Conservation (phyloP, 257 asterid species). For the Handroanthus guayacan region DNA sequence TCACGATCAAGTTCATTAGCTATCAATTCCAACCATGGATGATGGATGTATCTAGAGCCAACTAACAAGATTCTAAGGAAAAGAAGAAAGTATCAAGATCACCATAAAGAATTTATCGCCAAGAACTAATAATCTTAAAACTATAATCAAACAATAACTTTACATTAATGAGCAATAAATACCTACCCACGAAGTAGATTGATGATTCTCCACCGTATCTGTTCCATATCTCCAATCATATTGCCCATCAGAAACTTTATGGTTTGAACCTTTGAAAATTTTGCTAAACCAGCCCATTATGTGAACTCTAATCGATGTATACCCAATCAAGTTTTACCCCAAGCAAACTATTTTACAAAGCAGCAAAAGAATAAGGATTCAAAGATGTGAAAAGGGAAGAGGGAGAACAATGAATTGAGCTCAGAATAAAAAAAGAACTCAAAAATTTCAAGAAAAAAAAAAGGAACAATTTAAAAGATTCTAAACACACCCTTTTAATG, state of each 20-base stretch:
- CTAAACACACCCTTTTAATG: slow-evolving; percentile 36
- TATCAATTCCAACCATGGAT: no score
- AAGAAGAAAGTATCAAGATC: background rate
- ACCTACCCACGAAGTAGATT: slow-evolving; percentile 71
- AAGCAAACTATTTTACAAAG: slow-evolving; percentile 30
- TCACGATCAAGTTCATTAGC: no score
- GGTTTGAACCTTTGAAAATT: slow-evolving; percentile 69
- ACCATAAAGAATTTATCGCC: background rate
- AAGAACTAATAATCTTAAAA: background rate
- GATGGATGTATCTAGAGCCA: no score
- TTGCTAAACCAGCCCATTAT: slow-evolving; percentile 90
- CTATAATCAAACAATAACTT: background rate
- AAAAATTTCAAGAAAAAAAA: slow-evolving; percentile 34
- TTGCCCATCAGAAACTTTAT: slow-evolving; percentile 62
- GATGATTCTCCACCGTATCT: slow-evolving; percentile 53
- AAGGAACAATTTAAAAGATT: slow-evolving; percentile 33
- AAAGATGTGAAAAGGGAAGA: slow-evolving; percentile 10
- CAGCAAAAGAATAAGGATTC: slow-evolving; percentile 6
- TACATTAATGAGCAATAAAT: slow-evolving; percentile 5
- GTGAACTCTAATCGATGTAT: slow-evolving; percentile 32
- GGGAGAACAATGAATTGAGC: slow-evolving; percentile 34
- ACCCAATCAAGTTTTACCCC: slow-evolving; percentile 48
- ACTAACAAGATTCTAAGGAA: no score
- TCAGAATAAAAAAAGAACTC: slow-evolving; percentile 45
- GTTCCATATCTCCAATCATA: slow-evolving; percentile 64